A percentile compares a stretch with the other conserved stretches of the same genome.
Evolutionary conservation across 495 filamentous ascomycete genomes (phyloP).

Genomic region (Daldinia decipiens): DNA sequence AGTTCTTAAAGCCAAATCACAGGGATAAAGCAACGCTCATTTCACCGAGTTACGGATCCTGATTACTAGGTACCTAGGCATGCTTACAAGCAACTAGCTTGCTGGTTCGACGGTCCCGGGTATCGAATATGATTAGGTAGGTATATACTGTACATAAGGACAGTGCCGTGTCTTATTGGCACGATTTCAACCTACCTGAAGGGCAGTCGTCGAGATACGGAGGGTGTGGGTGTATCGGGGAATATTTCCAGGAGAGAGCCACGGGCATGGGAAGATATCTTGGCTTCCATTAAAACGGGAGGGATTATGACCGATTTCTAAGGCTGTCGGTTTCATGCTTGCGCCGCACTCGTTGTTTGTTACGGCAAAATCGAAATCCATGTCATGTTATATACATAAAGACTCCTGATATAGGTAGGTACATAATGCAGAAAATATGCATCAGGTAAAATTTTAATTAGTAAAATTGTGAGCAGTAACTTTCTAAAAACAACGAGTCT

Average conservation of each 20-base stretch:
- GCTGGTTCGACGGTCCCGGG: not conserved
- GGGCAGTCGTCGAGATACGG: slow-evolving; percentile 16
- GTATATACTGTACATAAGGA: slow-evolving; percentile 3
- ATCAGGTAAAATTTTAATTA: not conserved
- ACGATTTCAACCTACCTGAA: slow-evolving; percentile 14
- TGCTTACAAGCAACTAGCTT: not conserved
- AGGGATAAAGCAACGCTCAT: slow-evolving; percentile 28
- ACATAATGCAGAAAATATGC: slow-evolving; percentile 7
- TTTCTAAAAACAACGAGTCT: too few relatives aligned
- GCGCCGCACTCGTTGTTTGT: slow-evolving; percentile 31
- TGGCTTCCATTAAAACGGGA: slow-evolving; percentile 21
- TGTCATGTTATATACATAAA: slow-evolving; percentile 17
- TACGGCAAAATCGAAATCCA: slow-evolving; percentile 29
- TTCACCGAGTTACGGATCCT: slow-evolving; percentile 34
- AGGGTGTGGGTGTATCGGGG: slow-evolving; percentile 24
- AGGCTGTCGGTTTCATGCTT: slow-evolving; percentile 42
- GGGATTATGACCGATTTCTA: slow-evolving; percentile 28
- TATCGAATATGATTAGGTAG: slow-evolving; percentile 2
- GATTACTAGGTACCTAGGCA: not conserved
- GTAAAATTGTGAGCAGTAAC: slow-evolving; percentile 1
- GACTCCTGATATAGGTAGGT: slow-evolving; percentile 35
- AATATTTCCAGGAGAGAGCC: slow-evolving; percentile 11
- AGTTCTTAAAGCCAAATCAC: slow-evolving; percentile 19
- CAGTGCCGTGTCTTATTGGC: slow-evolving; percentile 5
- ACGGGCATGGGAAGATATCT: slow-evolving; percentile 12